These are phyloP conservation scores for Botrytis tulipae DNA, from an alignment of 2,329 filamentous ascomycete species.

Conservation along the genomic window DNA sequence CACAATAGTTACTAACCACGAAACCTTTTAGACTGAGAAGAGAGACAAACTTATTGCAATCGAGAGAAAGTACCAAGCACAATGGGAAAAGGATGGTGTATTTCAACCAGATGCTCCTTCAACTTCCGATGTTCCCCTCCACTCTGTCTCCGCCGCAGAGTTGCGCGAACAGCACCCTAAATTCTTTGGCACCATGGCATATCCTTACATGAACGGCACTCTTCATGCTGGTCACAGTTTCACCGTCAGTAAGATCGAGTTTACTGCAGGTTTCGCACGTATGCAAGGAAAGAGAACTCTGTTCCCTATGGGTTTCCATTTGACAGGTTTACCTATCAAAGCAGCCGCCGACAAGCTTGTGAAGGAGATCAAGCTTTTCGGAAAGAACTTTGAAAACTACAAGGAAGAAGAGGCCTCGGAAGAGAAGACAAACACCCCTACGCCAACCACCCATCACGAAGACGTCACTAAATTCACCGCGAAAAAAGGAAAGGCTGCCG, in stretches of 20 bases:
- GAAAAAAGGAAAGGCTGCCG: conserved; percentile 88
- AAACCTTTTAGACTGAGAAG: conserved; percentile 70
- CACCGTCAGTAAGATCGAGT: conserved; percentile 90
- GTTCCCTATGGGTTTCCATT: conserved; percentile 93
- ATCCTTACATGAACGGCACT: conserved; percentile 82
- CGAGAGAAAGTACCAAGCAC: conserved; percentile 89
- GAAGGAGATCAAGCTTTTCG: conserved; percentile 86
- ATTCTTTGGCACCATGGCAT: conserved; percentile 81
- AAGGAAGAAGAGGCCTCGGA: conserved; percentile 58
- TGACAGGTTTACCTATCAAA: conserved; percentile 97
- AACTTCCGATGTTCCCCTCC: conserved; percentile 71
- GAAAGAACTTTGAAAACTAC: conserved; percentile 79
- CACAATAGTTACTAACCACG: conserved; percentile 30
- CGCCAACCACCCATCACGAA: conserved; percentile 67
- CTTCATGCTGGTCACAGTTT: conserved; percentile 92
- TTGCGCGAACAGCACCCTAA: conserved; percentile 82
- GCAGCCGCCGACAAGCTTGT: conserved; percentile 93
- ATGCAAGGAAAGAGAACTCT: conserved; percentile 88
- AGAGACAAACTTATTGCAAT: conserved; percentile 75
- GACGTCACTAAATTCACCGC: conserved; percentile 89
- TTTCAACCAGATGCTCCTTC: conserved; percentile 88
- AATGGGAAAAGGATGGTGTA: conserved; percentile 73
- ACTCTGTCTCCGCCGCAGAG: conserved; percentile 70
- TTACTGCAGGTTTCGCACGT: conserved; percentile 78
- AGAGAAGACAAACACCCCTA: conserved; percentile 49